These are phyloP conservation scores for Leccinum holopus DNA, from an alignment of 1,284 basidiomycete genomes.

Conservation along the genomic window DNA sequence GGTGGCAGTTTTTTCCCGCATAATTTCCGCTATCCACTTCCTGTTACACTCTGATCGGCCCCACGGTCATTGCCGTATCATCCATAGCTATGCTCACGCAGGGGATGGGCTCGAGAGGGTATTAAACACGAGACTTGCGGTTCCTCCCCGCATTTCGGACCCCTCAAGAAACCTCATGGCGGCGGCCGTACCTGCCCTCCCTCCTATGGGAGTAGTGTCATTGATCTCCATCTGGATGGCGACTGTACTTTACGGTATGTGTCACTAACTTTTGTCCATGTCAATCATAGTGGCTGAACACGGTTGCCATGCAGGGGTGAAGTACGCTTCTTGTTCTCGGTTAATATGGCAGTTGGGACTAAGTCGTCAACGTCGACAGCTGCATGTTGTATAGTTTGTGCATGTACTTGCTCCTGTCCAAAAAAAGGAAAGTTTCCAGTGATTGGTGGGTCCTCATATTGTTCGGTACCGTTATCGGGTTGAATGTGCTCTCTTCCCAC, in stretches of 20 bases:
- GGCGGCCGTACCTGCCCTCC: neutral
- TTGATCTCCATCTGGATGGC: conserved; percentile 21
- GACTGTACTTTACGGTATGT: conserved; percentile 19
- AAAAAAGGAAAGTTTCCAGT: neutral
- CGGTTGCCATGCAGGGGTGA: conserved; percentile 4
- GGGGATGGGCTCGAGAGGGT: neutral
- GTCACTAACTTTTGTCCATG: neutral
- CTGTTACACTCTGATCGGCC: neutral
- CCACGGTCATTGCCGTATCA: neutral
- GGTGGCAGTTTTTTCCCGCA: conserved; percentile 3
- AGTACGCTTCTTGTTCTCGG: conserved; percentile 4
- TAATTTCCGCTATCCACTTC: neutral
- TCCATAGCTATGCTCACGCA: neutral
- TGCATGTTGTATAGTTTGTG: conserved; percentile 18
- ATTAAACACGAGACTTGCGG: conserved; percentile 5
- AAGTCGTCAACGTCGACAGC: conserved; percentile 2
- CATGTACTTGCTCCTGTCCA: conserved; percentile 19
- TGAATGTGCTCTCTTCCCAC: neutral
- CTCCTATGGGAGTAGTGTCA: conserved; percentile 17
- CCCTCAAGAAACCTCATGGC: conserved; percentile 11
- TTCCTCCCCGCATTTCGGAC: neutral
- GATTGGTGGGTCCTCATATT: conserved; percentile 5
- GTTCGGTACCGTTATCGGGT: neutral
- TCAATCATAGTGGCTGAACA: neutral
- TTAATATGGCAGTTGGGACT: neutral